A percentile compares a stretch with the other conserved stretches of the same genome.
phyloP scores from a whole-genome alignment of 352 stramenopile species.

The Phytophthora citricola region DNA sequence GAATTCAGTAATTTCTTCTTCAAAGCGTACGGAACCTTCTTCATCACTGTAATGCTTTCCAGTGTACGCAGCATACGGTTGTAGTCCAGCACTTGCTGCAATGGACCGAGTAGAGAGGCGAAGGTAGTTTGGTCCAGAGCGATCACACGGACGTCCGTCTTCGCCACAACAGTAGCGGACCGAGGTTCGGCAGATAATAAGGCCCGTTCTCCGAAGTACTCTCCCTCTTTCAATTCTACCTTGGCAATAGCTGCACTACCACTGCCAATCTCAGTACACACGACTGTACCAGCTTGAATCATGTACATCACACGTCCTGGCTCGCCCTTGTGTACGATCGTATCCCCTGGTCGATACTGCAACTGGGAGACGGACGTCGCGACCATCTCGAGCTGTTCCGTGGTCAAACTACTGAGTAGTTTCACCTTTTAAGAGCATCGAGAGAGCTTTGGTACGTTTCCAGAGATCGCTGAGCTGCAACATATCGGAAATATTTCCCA shows the following conservation, averaged over 20 bases:
- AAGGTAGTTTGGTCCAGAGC: conserved; percentile 93
- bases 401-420: conserved; percentile 47
- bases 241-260: conserved; percentile 33
- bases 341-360: conserved; percentile 57
- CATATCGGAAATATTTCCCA: conserved; percentile 61
- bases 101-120: conserved; percentile 87
- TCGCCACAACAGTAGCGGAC: conserved; percentile 87
- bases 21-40: conserved; percentile 40
- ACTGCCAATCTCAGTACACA: conserved; percentile 66
- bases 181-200: conserved; percentile 88
- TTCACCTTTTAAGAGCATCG: conserved; percentile 54
- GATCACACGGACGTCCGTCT: conserved; percentile 54
- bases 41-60: conserved; percentile 62
- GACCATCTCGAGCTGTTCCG: conserved; percentile 53
- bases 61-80: conserved; percentile 61
- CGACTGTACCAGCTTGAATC: conserved; percentile 69
- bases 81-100: conserved; percentile 88
- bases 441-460: conserved; percentile 53
- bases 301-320: conserved; percentile 82
- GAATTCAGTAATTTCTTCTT: conserved; percentile 58
- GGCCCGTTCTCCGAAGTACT: conserved; percentile 94
- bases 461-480: conserved; percentile 53
- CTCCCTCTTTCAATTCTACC: conserved; percentile 63
- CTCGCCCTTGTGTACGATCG: conserved; percentile 85
- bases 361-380: conserved; percentile 52